These are phyloP conservation scores for Allium cepa DNA, from an alignment of 106 monocot species.

Conservation along the genomic window DNA sequence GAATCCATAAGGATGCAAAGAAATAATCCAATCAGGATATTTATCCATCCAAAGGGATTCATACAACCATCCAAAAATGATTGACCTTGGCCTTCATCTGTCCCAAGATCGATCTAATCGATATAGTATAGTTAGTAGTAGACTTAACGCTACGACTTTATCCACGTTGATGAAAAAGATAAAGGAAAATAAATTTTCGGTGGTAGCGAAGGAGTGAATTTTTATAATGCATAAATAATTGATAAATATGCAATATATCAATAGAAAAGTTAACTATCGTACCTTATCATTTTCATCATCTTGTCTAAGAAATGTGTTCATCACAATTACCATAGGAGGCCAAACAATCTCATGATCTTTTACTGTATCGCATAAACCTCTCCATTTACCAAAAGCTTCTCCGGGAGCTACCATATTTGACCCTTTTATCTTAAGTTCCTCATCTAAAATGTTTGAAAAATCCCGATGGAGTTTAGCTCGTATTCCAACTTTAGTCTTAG, in stretches of 20 bases:
- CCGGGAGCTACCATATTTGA: constrained; percentile 42
- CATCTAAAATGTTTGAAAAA: constrained; percentile 67
- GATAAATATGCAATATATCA: not conserved
- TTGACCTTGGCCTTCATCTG: too few relatives aligned
- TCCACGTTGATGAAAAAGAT: too few relatives aligned
- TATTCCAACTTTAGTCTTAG: constrained; percentile 71
- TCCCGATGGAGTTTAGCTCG: constrained; percentile 76
- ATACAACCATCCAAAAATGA: too few relatives aligned
- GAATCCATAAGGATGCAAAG: too few relatives aligned
- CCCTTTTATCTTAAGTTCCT: constrained; percentile 72
- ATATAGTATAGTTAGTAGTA: too few relatives aligned
- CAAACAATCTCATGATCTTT: constrained; percentile 81
- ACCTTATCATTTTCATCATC: constrained; percentile 79
- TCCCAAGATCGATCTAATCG: too few relatives aligned
- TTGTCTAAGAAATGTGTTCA: constrained; percentile 76
- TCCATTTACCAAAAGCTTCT: constrained; percentile 90
- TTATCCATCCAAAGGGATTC: too few relatives aligned
- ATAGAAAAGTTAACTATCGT: not conserved
- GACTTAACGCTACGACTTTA: too few relatives aligned
- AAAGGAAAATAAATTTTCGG: too few relatives aligned
- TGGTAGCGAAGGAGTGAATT: too few relatives aligned
- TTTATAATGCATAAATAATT: too few relatives aligned
- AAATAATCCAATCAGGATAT: too few relatives aligned
- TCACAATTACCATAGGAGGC: constrained; percentile 94
- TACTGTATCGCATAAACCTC: constrained; percentile 51